Conservation (phyloP, 1,139 yeast genomes). For the Zygosaccharomyces sapae region DNA sequence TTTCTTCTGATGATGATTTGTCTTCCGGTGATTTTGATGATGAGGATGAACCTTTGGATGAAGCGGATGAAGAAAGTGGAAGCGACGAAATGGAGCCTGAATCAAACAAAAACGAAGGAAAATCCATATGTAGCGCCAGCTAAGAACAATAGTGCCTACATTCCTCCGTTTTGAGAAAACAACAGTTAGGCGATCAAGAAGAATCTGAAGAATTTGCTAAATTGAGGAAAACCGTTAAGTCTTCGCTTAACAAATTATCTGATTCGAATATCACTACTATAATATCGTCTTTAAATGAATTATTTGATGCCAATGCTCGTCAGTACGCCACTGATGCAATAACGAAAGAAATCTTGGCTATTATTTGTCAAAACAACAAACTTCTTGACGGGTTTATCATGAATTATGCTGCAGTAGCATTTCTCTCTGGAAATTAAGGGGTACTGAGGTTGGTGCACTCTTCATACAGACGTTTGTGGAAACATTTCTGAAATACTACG, state of each 20-base stretch:
- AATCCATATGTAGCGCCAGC: slow-evolving; percentile 86
- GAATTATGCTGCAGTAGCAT: slow-evolving; percentile 72
- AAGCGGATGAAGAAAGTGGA: slow-evolving; percentile 46
- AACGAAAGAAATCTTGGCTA: slow-evolving; percentile 58
- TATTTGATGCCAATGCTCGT: slow-evolving; percentile 66
- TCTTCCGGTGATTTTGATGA: slow-evolving; percentile 48
- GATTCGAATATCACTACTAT: slow-evolving; percentile 76
- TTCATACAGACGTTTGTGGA: slow-evolving; percentile 78
- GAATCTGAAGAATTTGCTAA: slow-evolving; percentile 49
- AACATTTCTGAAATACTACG: slow-evolving; percentile 44
- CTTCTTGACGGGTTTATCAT: slow-evolving; percentile 75
- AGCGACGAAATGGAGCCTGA: slow-evolving; percentile 37
- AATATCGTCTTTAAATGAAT: slow-evolving; percentile 59
- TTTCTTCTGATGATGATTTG: slow-evolving; percentile 46
- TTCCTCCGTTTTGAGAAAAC: slow-evolving; percentile 83
- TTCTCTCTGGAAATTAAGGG: slow-evolving; percentile 75
- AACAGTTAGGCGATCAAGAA: slow-evolving; percentile 40
- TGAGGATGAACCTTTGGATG: slow-evolving; percentile 42
- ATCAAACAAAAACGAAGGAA: slow-evolving; percentile 41
- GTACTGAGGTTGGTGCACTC: slow-evolving; percentile 86
- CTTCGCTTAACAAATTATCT: slow-evolving; percentile 78
- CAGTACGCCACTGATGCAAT: slow-evolving; percentile 70
- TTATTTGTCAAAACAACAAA: slow-evolving; percentile 62
- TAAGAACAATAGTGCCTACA: slow-evolving; percentile 41
- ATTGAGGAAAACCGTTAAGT: slow-evolving; percentile 62